phyloP scores from a whole-genome alignment of 257 asterid species.

The Solanum habrochaites region DNA sequence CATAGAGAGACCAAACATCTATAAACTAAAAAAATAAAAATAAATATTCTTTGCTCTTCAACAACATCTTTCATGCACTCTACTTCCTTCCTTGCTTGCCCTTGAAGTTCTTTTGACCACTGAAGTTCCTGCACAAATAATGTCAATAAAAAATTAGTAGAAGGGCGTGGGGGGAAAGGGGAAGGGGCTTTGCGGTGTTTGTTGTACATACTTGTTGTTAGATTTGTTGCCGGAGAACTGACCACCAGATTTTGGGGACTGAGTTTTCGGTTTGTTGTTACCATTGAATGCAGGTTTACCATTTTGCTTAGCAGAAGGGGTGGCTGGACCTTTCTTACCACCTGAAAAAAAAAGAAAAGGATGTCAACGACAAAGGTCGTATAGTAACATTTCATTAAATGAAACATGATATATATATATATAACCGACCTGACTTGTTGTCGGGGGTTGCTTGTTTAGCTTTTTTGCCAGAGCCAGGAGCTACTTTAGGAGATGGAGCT shows the following conservation, averaged over 20 bases:
- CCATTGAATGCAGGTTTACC: not conserved
- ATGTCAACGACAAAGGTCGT: not conserved
- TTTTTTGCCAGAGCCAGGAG: constrained; percentile 33
- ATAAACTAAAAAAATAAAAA: not conserved
- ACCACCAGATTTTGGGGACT: constrained; percentile 20
- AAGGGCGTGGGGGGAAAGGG: not conserved
- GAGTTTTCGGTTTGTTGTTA: not conserved
- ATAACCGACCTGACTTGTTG: constrained; percentile 31
- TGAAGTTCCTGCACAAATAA: not conserved
- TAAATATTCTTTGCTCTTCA: not conserved
- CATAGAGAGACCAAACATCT: not conserved
- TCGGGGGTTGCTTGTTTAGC: constrained; percentile 33
- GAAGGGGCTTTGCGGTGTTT: not conserved
- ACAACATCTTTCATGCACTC: not conserved
- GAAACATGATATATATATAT: not conserved
- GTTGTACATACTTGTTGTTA: not conserved
- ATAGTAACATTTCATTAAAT: not conserved
- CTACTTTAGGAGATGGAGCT: constrained; percentile 14
- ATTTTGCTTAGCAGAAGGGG: not conserved
- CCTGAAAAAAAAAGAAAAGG: not conserved
- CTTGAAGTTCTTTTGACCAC: not conserved
- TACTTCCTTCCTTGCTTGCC: not conserved
- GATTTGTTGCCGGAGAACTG: constrained; percentile 5
- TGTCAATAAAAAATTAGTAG: not conserved
- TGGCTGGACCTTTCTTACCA: not conserved